Percentiles rank a stretch among this genome's conserved stretches.
phyloP scores from a whole-genome alignment of 139 green algal species.

The Tetraselmis chui region DNA sequence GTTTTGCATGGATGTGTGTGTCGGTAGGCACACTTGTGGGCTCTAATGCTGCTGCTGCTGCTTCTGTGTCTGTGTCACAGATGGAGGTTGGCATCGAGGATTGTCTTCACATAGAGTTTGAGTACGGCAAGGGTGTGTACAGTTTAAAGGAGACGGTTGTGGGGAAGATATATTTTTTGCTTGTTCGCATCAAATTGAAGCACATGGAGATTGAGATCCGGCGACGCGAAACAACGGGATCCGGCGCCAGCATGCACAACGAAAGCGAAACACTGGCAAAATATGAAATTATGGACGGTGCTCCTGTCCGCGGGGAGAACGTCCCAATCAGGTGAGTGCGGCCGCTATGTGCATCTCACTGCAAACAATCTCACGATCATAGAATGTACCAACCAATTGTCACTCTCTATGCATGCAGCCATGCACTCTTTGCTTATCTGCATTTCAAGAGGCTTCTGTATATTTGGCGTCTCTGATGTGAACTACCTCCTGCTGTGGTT shows the following conservation, averaged over 20 bases:
- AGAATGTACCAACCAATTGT: too few species aligned
- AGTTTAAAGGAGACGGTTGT: constrained; percentile 87
- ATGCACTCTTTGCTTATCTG: too few species aligned
- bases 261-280: constrained; percentile 96
- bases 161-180: constrained; percentile 96
- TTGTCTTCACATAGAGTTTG: constrained; percentile 99
- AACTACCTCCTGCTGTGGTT: too few species aligned
- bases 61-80: constrained; percentile 33
- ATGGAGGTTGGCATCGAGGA: constrained; percentile 99
- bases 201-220: constrained; percentile 99
- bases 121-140: constrained; percentile 88
- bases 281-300: constrained; percentile 99
- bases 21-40: too few species aligned
- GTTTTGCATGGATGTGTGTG: too few species aligned
- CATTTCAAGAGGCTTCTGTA: too few species aligned
- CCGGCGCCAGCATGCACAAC: constrained; percentile 62
- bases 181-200: constrained; percentile 98
- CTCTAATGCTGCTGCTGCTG: too few species aligned
- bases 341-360: too few species aligned
- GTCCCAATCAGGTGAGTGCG: constrained; percentile 75
- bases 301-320: constrained; percentile 82
- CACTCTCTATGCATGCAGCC: too few species aligned
- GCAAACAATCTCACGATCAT: too few species aligned
- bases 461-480: too few species aligned
- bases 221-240: constrained; percentile 83